These are phyloP conservation scores for Beta lomatogona DNA, from an alignment of 179 eudicot species.

Conservation along the genomic window DNA sequence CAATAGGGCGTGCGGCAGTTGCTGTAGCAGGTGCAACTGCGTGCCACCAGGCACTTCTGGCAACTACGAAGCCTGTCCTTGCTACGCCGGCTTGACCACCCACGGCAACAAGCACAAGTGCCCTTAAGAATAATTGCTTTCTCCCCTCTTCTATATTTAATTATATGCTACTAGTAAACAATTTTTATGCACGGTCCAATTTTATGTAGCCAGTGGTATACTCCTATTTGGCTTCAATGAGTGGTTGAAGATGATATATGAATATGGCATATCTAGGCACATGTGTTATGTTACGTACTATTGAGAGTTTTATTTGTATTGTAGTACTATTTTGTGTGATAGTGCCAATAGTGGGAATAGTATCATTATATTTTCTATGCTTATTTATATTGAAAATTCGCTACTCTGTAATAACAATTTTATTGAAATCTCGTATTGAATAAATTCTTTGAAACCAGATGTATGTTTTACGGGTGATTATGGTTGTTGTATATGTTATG, in stretches of 20 bases:
- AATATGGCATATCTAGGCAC: not conserved
- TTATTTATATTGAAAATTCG: too few species aligned
- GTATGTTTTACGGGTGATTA: too few species aligned
- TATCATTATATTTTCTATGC: not conserved
- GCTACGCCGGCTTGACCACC: constrained; percentile 58
- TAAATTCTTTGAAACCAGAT: not conserved
- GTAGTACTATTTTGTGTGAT: constrained; percentile 12
- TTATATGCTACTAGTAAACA: not conserved
- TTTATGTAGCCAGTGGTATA: not conserved
- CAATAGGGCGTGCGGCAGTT: constrained; percentile 59
- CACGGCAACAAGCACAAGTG: constrained; percentile 54
- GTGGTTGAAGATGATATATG: not conserved
- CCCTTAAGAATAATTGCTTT: constrained; percentile 32
- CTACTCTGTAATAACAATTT: too few species aligned
- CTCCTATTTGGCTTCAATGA: not conserved
- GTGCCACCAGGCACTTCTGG: constrained; percentile 76
- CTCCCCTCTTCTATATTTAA: too few species aligned
- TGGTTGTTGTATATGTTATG: too few species aligned
- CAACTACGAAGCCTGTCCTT: constrained; percentile 56
- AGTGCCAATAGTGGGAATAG: not conserved
- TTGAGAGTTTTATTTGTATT: not conserved
- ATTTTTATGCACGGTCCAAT: not conserved
- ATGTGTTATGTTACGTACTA: not conserved
- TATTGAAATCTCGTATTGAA: not conserved
- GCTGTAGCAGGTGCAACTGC: constrained; percentile 59